Evolutionary conservation across 2,329 filamentous ascomycete species (phyloP).

Genomic region (Albifimbria verrucaria): DNA sequence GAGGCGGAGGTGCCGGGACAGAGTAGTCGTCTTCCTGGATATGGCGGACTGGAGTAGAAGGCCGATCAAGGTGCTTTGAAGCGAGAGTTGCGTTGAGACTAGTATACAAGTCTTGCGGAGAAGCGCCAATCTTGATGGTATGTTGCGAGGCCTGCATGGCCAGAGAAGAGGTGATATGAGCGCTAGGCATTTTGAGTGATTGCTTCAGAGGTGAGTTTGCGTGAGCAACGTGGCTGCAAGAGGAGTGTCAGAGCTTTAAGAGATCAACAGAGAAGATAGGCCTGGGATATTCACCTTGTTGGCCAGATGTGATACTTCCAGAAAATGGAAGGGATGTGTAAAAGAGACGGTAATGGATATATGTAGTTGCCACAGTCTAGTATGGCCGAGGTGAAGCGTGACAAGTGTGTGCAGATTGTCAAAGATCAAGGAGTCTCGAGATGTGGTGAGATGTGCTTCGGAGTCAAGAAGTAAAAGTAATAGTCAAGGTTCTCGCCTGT

Average conservation of each 20-base stretch:
- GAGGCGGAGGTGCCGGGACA: slow-evolving; percentile 62
- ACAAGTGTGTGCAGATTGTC: no score
- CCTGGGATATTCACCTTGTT: no score
- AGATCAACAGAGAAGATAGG: background rate
- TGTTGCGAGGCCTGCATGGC: slow-evolving; percentile 46
- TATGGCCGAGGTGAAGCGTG: no score
- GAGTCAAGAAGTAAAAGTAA: no score
- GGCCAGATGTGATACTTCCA: no score
- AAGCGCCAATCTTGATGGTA: slow-evolving; percentile 39
- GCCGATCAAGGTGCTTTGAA: slow-evolving; percentile 37
- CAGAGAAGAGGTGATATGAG: slow-evolving; percentile 39
- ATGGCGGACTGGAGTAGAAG: slow-evolving; percentile 44
- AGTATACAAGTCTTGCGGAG: slow-evolving; percentile 47
- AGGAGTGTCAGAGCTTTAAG: no score
- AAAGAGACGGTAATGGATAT: no score
- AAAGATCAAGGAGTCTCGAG: no score
- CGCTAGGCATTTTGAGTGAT: slow-evolving; percentile 27
- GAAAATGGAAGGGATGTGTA: no score
- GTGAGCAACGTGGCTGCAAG: background rate
- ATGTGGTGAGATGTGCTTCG: no score
- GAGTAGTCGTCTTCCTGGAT: slow-evolving; percentile 59
- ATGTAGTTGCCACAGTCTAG: no score
- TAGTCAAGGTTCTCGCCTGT: no score
- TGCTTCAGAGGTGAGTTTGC: background rate
- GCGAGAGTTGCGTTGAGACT: slow-evolving; percentile 50